These are phyloP conservation scores for Cerrena zonata DNA, from an alignment of 1,284 basidiomycete genomes.

Conservation along the genomic window DNA sequence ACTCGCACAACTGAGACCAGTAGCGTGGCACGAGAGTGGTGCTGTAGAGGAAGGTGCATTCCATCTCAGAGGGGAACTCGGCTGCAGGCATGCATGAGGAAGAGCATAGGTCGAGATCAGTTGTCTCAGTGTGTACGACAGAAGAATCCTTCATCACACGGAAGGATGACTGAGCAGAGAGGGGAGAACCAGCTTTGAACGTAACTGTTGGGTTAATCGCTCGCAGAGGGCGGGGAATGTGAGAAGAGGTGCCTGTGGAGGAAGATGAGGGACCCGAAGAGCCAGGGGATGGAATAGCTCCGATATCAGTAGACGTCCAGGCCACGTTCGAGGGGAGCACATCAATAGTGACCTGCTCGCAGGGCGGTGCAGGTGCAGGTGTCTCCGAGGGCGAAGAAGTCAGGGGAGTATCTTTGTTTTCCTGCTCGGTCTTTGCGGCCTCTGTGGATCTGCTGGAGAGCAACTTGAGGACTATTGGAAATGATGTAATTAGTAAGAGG, in stretches of 20 bases:
- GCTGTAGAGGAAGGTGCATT: conserved; percentile 46
- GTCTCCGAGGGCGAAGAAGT: conserved; percentile 13
- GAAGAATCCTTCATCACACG: conserved; percentile 42
- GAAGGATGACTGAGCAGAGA: conserved; percentile 50
- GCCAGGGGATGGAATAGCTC: conserved; percentile 16
- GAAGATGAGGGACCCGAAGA: conserved; percentile 11
- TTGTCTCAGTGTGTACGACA: conserved; percentile 47
- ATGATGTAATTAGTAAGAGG: neutral
- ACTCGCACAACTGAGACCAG: conserved; percentile 52
- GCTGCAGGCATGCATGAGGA: conserved; percentile 22
- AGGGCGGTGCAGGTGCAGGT: conserved; percentile 14
- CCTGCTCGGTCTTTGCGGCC: conserved; percentile 14
- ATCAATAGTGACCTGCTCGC: conserved; percentile 23
- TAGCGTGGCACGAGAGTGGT: conserved; percentile 55
- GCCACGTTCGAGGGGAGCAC: conserved; percentile 17
- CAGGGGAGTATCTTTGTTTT: conserved; percentile 10
- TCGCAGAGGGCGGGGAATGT: conserved; percentile 45
- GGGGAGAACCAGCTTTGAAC: conserved; percentile 44
- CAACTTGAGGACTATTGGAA: conserved; percentile 25
- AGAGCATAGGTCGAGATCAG: conserved; percentile 33
- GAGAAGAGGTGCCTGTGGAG: conserved; percentile 10
- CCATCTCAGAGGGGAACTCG: conserved; percentile 29
- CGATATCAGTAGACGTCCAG: conserved; percentile 14
- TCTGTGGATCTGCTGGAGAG: conserved; percentile 28
- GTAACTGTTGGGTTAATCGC: conserved; percentile 63